Conservation (phyloP, 2,329 filamentous ascomycete genomes). For the Fusarium luffae region DNA sequence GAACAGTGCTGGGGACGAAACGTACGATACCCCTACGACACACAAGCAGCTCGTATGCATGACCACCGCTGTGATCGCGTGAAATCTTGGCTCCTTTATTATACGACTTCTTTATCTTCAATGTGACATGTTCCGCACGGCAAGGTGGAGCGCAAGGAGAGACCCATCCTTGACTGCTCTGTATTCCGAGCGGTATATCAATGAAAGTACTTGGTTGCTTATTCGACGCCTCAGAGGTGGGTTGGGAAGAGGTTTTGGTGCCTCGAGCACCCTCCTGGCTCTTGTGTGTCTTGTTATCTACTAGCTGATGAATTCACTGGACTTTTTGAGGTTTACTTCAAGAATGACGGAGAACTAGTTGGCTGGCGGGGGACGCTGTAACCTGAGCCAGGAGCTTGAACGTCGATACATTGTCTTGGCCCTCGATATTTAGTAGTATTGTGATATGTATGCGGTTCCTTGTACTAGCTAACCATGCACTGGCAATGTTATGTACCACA, state of each 20-base stretch:
- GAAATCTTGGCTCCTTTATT: slow-evolving; percentile 6
- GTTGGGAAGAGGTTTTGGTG: slow-evolving; percentile 41
- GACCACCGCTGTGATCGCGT: slow-evolving; percentile 2
- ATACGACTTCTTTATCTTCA: neutral
- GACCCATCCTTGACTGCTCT: slow-evolving; percentile 78
- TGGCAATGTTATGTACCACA: neutral
- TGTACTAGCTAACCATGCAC: neutral
- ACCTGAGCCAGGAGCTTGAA: slow-evolving; percentile 52
- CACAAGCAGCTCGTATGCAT: slow-evolving; percentile 16
- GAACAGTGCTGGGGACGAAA: slow-evolving; percentile 34
- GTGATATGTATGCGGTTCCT: neutral
- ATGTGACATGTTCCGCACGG: slow-evolving; percentile 66
- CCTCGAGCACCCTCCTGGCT: slow-evolving; percentile 54
- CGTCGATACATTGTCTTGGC: slow-evolving; percentile 55
- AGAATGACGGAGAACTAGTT: slow-evolving; percentile 14
- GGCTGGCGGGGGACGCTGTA: slow-evolving; percentile 42
- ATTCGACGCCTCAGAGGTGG: slow-evolving; percentile 46
- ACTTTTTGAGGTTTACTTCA: slow-evolving; percentile 13
- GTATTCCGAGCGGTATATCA: slow-evolving; percentile 80
- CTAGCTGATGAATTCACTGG: slow-evolving; percentile 23
- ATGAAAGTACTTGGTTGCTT: slow-evolving; percentile 30
- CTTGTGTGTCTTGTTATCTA: slow-evolving; percentile 55
- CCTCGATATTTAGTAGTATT: neutral
- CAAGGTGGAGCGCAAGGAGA: slow-evolving; percentile 82
- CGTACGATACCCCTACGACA: slow-evolving; percentile 55